A percentile compares a stretch with the other conserved stretches of the same genome.
Conservation (phyloP, 192 early-diverging fungal genomes). For the Coemansia sp. region DNA sequence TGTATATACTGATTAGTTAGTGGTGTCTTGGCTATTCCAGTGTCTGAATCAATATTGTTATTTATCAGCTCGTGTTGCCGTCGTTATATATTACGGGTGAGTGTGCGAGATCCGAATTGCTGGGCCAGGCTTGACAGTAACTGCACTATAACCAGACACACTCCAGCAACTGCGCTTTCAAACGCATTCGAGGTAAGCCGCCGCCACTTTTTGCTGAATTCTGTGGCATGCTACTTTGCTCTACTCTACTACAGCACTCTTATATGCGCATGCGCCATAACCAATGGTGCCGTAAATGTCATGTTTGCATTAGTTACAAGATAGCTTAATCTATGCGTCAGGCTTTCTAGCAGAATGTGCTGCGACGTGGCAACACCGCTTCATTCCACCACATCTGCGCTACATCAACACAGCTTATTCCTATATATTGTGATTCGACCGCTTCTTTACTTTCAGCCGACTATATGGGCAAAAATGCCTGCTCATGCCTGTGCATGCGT, state of each 20-base stretch:
- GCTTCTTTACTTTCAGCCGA: no score
- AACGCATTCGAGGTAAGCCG: background rate
- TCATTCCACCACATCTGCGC: background rate
- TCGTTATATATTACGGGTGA: background rate
- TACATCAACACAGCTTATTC: background rate
- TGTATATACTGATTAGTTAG: background rate
- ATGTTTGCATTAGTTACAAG: no score
- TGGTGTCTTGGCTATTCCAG: background rate
- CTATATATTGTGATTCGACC: no score
- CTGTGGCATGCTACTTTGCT: background rate
- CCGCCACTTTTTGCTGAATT: background rate
- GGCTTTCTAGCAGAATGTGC: no score
- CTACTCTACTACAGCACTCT: background rate
- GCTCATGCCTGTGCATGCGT: no score
- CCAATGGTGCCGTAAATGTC: no score
- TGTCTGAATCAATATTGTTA: background rate
- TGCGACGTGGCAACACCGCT: no score
- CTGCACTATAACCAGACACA: background rate
- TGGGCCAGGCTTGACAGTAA: background rate
- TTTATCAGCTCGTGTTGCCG: background rate
- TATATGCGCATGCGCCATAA: no score
- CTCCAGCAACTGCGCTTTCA: background rate
- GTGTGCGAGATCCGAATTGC: no score
- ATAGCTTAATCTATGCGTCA: no score
- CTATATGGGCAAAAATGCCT: no score